These are phyloP conservation scores for Suillus luteus DNA, from an alignment of 768 basidiomycete species.

Conservation along the genomic window DNA sequence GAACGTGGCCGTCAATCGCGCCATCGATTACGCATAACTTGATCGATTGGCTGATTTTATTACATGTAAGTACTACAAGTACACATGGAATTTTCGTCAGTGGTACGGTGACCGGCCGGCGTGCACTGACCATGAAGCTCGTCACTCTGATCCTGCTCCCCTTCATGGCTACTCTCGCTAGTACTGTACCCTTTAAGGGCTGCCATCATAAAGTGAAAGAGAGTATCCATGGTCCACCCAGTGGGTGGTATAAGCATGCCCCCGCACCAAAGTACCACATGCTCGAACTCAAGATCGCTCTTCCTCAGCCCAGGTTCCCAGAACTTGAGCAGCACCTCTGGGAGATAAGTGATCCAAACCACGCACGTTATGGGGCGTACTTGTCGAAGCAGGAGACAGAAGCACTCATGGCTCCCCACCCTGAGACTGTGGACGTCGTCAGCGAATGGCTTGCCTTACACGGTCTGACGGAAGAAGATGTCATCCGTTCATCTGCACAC, in stretches of 20 bases:
- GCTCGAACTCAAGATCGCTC: conserved; percentile 32
- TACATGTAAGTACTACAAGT: neutral
- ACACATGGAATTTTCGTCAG: neutral
- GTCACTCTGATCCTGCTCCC: neutral
- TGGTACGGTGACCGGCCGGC: neutral
- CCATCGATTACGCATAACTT: no score
- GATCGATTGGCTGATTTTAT: no score
- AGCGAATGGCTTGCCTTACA: neutral
- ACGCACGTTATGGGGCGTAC: neutral
- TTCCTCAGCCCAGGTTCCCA: neutral
- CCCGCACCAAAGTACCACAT: neutral
- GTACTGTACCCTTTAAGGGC: conserved; percentile 9
- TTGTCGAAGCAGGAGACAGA: neutral
- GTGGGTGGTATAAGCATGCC: neutral
- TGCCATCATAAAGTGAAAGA: neutral
- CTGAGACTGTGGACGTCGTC: neutral
- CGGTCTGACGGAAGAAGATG: neutral
- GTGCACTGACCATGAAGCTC: neutral
- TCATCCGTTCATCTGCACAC: neutral
- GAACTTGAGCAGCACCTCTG: neutral
- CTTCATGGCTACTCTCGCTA: conserved; percentile 16
- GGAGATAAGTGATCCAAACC: neutral
- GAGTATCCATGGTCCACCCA: neutral
- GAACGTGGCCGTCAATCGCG: neutral
- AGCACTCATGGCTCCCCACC: neutral